Conservation (phyloP, 78 protist species). For the Diacronema lutheri region DNA sequence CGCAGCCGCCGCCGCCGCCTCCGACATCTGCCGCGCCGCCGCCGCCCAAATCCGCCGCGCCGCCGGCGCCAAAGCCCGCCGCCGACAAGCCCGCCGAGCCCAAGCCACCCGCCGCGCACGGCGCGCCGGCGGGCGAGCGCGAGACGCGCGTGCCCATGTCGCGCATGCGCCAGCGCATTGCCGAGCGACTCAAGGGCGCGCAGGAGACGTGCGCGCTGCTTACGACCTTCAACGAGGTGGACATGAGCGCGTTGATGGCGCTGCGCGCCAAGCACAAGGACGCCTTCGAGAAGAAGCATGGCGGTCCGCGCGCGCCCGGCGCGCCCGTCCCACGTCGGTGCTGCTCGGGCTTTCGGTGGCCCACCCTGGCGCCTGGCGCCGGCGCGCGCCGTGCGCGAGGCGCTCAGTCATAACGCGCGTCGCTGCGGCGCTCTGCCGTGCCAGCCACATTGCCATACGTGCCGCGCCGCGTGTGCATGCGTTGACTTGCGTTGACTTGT, state of each 20-base stretch:
- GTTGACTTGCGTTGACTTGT: too few relatives aligned
- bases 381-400: too few relatives aligned
- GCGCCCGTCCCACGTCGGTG: too few relatives aligned
- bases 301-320: too few relatives aligned
- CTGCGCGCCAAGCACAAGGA: conserved; percentile 85
- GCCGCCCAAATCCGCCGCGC: too few relatives aligned
- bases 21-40: too few relatives aligned
- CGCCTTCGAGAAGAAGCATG: conserved; percentile 88
- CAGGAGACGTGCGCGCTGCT: conserved; percentile 93
- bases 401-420: too few relatives aligned
- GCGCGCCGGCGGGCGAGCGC: neutral
- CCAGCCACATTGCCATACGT: too few relatives aligned
- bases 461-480: too few relatives aligned
- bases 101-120: neutral
- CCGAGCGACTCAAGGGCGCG: conserved; percentile 91
- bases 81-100: neutral
- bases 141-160: conserved; percentile 74
- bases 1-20: neutral
- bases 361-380: too few relatives aligned
- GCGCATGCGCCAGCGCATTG: conserved; percentile 87
- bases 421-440: too few relatives aligned
- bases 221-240: conserved; percentile 97
- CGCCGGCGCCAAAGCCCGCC: neutral
- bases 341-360: neutral
- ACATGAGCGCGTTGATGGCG: conserved; percentile 83